phyloP scores from a whole-genome alignment of 768 basidiomycete genomes.

The Pilatotrama ljubarskyi region DNA sequence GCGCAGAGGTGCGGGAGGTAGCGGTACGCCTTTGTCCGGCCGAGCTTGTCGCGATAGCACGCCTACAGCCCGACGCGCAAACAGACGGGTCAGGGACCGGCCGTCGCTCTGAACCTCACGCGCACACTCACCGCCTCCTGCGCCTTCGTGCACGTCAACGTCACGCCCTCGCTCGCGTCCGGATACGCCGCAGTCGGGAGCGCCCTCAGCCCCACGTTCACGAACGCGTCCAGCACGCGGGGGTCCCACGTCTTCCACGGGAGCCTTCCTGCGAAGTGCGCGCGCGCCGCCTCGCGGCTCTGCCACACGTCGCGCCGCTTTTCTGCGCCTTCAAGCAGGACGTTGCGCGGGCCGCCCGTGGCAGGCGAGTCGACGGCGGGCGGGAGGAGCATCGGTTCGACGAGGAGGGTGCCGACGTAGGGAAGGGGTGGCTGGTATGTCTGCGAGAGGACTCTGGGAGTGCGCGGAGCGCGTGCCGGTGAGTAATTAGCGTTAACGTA shows the following conservation, averaged over 20 bases:
- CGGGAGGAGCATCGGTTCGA: no score
- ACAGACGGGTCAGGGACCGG: neutral
- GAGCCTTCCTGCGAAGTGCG: constrained; percentile 26
- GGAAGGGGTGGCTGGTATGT: no score
- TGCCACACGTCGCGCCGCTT: constrained; percentile 54
- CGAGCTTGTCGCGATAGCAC: constrained; percentile 42
- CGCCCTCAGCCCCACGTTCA: constrained; percentile 21
- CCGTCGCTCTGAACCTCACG: no score
- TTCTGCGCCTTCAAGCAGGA: constrained; percentile 35
- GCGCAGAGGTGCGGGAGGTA: constrained; percentile 35
- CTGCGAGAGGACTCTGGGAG: no score
- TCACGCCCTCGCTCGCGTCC: constrained; percentile 46
- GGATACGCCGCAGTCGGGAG: no score
- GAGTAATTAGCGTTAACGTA: no score
- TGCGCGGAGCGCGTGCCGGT: no score
- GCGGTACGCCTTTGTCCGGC: constrained; percentile 35
- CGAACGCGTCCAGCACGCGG: constrained; percentile 10
- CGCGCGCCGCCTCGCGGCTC: constrained; percentile 48
- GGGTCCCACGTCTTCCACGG: constrained; percentile 15
- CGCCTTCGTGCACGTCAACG: constrained; percentile 45
- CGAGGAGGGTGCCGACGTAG: no score
- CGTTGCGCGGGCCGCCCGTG: neutral
- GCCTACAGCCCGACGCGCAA: constrained; percentile 24
- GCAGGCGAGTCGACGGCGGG: no score
- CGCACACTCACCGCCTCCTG: constrained; percentile 46